Evolutionary conservation across 2,329 filamentous ascomycete species (phyloP).

Genomic region (Elsinoe perseae): DNA sequence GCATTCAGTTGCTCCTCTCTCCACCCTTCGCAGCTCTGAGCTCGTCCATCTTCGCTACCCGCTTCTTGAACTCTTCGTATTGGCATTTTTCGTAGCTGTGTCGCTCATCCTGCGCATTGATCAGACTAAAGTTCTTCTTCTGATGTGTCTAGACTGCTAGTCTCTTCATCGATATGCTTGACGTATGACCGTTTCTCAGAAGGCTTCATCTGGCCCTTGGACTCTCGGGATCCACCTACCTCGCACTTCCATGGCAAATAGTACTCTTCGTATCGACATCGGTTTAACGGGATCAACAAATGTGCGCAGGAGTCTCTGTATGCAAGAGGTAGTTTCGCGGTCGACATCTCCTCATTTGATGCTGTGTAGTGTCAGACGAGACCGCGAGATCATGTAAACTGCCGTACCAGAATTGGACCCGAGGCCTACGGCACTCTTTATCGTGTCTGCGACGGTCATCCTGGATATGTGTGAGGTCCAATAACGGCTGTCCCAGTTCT

Average conservation of each 20-base stretch:
- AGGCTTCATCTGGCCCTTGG: neutral
- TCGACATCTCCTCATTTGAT: constrained; percentile 87
- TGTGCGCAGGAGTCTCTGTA: constrained; percentile 96
- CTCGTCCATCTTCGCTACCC: constrained; percentile 98
- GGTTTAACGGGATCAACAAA: constrained; percentile 90
- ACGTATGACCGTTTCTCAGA: no score
- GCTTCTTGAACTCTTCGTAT: constrained; percentile 97
- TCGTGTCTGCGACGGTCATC: constrained; percentile 39
- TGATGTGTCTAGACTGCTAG: neutral
- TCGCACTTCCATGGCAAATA: constrained; percentile 97
- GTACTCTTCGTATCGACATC: constrained; percentile 83
- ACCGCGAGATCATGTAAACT: neutral
- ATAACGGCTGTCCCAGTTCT: neutral
- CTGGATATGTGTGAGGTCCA: constrained; percentile 18
- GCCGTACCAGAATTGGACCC: constrained; percentile 31
- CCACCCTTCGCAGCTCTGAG: constrained; percentile 77
- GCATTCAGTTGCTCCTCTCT: constrained; percentile 66
- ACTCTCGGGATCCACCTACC: constrained; percentile 43
- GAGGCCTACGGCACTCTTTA: constrained; percentile 44
- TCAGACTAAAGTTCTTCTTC: neutral
- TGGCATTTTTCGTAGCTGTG: constrained; percentile 99
- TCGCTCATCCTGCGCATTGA: constrained; percentile 67
- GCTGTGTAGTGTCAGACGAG: constrained; percentile 47
- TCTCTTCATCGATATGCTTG: neutral
- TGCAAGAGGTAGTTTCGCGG: constrained; percentile 74